Conservation (phyloP, 345 rosid genomes). For the Gossypium rotundifolium region DNA sequence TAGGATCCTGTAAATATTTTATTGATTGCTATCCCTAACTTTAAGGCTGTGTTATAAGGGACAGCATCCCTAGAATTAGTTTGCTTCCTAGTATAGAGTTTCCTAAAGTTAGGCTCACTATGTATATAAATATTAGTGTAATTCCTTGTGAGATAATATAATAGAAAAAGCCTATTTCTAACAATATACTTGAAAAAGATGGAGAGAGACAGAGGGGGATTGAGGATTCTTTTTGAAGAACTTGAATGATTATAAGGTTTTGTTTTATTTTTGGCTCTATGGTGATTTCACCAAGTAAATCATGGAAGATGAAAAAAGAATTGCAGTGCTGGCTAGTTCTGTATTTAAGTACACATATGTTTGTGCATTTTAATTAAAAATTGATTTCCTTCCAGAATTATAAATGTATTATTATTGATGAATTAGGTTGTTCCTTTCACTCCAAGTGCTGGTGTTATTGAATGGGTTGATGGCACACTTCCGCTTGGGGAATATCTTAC, state of each 20-base stretch:
- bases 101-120: no score
- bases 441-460: constrained; percentile 98
- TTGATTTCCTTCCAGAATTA: background rate
- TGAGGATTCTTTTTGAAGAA: background rate
- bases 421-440: constrained; percentile 91
- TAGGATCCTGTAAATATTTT: no score
- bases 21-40: no score
- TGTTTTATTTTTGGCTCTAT: background rate
- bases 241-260: background rate
- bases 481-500: constrained; percentile 94
- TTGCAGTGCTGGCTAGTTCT: background rate
- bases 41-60: no score
- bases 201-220: background rate
- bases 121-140: no score
- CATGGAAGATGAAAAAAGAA: background rate
- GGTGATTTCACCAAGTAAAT: background rate
- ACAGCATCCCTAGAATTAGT: no score
- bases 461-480: constrained; percentile 95
- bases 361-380: background rate
- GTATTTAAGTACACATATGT: background rate
- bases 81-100: no score
- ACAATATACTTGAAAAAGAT: background rate
- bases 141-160: no score
- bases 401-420: constrained; percentile 20
- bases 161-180: no score